phyloP scores from a whole-genome alignment of 1,284 basidiomycete genomes.

The Cryptococcus sp. region DNA sequence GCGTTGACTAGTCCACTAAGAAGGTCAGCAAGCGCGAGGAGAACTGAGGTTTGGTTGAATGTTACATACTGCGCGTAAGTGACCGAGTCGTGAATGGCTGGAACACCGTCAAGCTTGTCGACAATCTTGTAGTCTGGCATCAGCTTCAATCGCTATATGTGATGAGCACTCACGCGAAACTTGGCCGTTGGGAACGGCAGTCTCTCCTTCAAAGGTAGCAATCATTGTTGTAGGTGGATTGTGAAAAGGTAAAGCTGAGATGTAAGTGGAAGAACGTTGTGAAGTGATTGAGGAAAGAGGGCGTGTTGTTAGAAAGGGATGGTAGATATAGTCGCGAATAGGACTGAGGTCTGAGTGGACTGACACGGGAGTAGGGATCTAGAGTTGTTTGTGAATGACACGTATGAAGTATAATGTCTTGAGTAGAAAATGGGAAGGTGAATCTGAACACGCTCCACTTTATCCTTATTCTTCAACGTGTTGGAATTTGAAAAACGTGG shows the following conservation, averaged over 20 bases:
- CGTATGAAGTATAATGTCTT: no score
- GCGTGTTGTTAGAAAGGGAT: neutral
- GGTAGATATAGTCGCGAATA: neutral
- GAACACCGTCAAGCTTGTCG: slow-evolving; percentile 40
- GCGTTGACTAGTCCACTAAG: slow-evolving; percentile 38
- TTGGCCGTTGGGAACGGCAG: slow-evolving; percentile 7
- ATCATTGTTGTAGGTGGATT: no score
- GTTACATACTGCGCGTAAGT: slow-evolving; percentile 43
- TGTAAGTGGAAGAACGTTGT: no score
- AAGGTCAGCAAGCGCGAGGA: neutral
- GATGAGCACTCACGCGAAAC: slow-evolving; percentile 7
- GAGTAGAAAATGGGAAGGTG: neutral
- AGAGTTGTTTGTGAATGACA: neutral
- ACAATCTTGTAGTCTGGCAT: slow-evolving; percentile 45
- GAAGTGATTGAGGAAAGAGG: neutral
- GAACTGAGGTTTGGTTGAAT: neutral
- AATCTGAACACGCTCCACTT: neutral
- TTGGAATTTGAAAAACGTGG: no score
- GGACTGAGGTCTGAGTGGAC: neutral
- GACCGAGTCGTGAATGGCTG: slow-evolving; percentile 45
- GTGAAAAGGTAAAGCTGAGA: no score
- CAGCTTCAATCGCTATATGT: neutral
- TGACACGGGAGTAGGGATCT: no score
- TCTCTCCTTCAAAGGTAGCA: neutral
- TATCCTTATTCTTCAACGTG: no score